A percentile compares a stretch with the other conserved stretches of the same genome.
These are phyloP conservation scores for Termitomyces bulborhizus DNA, from an alignment of 768 basidiomycete species.

Conservation along the genomic window DNA sequence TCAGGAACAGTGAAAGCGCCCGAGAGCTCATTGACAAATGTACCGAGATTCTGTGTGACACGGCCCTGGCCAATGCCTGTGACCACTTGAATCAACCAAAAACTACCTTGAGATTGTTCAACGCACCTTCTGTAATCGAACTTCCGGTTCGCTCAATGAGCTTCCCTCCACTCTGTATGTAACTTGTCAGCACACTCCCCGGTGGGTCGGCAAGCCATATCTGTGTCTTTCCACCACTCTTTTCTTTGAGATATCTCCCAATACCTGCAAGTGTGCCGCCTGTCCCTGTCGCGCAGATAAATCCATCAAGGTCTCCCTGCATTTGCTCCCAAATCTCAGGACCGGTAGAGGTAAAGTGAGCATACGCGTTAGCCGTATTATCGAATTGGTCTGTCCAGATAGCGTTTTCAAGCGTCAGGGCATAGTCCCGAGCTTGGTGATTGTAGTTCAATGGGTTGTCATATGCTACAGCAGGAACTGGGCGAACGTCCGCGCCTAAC, in stretches of 20 bases:
- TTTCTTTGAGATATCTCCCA: slow-evolving; percentile 80
- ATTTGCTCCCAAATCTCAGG: slow-evolving; percentile 97
- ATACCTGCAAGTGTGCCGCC: slow-evolving; percentile 93
- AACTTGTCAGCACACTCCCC: slow-evolving; percentile 85
- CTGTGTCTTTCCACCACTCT: slow-evolving; percentile 70
- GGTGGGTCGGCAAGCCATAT: slow-evolving; percentile 97
- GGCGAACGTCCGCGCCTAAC: slow-evolving; percentile 95
- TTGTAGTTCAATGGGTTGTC: slow-evolving; percentile 97
- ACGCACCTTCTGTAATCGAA: slow-evolving; percentile 84
- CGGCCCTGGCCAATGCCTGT: slow-evolving; percentile 96
- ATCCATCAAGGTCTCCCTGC: slow-evolving; percentile 73
- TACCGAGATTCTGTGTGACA: slow-evolving; percentile 85
- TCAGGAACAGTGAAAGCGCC: slow-evolving; percentile 88
- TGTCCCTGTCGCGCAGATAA: slow-evolving; percentile 92
- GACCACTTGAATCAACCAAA: background rate
- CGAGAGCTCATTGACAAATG: slow-evolving; percentile 68
- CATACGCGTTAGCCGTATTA: slow-evolving; percentile 85
- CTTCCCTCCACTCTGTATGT: slow-evolving; percentile 74
- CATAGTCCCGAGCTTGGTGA: slow-evolving; percentile 91
- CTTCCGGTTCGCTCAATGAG: slow-evolving; percentile 74
- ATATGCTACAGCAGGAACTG: slow-evolving; percentile 95
- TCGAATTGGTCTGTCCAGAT: slow-evolving; percentile 99
- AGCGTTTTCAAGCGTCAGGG: slow-evolving; percentile 65
- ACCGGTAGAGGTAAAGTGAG: slow-evolving; percentile 87
- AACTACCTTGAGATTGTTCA: background rate